Evolutionary conservation across 192 early-diverging fungal genomes (phyloP).

Genomic region (Linnemannia zychae): DNA sequence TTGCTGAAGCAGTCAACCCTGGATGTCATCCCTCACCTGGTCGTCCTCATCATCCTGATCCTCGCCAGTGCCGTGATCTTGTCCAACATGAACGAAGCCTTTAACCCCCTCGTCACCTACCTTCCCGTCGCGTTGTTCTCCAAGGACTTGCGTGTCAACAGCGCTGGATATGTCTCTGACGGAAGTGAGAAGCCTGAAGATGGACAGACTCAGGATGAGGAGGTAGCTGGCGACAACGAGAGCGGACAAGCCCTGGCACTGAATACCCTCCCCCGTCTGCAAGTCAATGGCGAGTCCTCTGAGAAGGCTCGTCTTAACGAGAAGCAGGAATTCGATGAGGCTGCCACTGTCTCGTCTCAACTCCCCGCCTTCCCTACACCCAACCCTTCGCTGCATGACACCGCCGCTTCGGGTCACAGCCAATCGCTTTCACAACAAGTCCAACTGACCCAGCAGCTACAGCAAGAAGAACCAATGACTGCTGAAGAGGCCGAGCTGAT

Average conservation of each 20-base stretch:
- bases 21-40: slow-evolving; percentile 56
- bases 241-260: background rate
- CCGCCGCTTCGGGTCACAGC: background rate
- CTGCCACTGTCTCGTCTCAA: slow-evolving; percentile 30
- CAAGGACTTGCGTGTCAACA: slow-evolving; percentile 33
- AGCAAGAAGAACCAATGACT: background rate
- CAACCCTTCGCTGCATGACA: slow-evolving; percentile 28
- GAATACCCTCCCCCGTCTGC: background rate
- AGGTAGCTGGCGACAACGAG: background rate
- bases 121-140: slow-evolving; percentile 51
- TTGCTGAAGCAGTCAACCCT: slow-evolving; percentile 65
- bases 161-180: slow-evolving; percentile 21
- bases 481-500: slow-evolving; percentile 19
- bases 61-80: slow-evolving; percentile 1
- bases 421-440: slow-evolving; percentile 5
- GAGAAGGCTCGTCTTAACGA: slow-evolving; percentile 14
- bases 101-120: slow-evolving; percentile 41
- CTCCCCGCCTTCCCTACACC: slow-evolving; percentile 44
- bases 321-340: slow-evolving; percentile 47
- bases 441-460: background rate
- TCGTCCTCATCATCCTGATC: slow-evolving; percentile 28
- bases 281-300: background rate
- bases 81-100: slow-evolving; percentile 39
- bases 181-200: background rate
- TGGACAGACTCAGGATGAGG: slow-evolving; percentile 10